These are phyloP conservation scores for Lactarius akahatsu DNA, from an alignment of 768 basidiomycete genomes.

Conservation along the genomic window DNA sequence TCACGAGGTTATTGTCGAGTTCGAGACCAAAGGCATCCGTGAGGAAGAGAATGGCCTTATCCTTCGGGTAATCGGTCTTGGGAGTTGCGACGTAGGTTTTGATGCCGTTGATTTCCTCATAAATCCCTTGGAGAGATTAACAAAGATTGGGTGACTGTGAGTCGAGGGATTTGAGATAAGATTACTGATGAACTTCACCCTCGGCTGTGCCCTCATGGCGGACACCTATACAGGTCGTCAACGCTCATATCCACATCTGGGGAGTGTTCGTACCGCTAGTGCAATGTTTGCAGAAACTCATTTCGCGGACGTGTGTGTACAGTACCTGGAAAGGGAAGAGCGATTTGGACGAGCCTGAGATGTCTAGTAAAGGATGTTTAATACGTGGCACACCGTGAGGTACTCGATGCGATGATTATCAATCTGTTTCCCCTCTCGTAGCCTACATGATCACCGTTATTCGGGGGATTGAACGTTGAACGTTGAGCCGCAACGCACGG, in stretches of 20 bases:
- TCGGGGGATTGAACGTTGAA: too few relatives aligned
- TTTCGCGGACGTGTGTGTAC: slow-evolving; percentile 25
- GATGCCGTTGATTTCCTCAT: too few relatives aligned
- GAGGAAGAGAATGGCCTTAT: slow-evolving; percentile 38
- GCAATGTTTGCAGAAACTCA: slow-evolving; percentile 59
- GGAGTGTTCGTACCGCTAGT: slow-evolving; percentile 43
- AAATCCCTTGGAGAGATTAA: slow-evolving; percentile 33
- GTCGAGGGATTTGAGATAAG: not conserved
- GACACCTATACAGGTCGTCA: slow-evolving; percentile 31
- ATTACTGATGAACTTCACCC: slow-evolving; percentile 16
- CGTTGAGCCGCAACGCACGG: too few relatives aligned
- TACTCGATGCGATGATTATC: too few relatives aligned
- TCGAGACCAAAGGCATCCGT: slow-evolving; percentile 41
- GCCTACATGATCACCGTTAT: too few relatives aligned
- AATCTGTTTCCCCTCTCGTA: too few relatives aligned
- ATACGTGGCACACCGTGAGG: too few relatives aligned
- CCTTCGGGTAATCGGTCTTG: slow-evolving; percentile 36
- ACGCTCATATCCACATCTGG: not conserved
- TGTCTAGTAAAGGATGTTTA: too few relatives aligned
- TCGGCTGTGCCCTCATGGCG: slow-evolving; percentile 40
- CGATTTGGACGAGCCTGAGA: not conserved
- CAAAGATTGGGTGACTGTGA: not conserved
- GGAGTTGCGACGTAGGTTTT: too few relatives aligned
- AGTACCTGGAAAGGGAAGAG: not conserved
- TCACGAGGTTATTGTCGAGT: slow-evolving; percentile 38